These are phyloP conservation scores for Leishmania turanica DNA, from an alignment of 208 protist genomes.

Conservation along the genomic window DNA sequence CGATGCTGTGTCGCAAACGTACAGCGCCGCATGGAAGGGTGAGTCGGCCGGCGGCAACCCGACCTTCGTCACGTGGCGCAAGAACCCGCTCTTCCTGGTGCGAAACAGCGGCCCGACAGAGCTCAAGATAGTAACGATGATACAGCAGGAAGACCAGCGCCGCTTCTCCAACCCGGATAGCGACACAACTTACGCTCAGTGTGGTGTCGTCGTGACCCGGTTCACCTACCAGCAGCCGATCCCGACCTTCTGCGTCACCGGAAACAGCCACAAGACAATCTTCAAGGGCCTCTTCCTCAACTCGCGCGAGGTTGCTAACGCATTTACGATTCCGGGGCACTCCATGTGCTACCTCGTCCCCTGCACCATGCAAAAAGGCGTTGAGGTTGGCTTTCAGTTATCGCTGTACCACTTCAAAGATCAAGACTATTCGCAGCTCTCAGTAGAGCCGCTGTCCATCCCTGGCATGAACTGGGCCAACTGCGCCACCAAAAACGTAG, in stretches of 20 bases:
- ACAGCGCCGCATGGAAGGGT: conserved; percentile 50
- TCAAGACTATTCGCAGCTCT: conserved; percentile 45
- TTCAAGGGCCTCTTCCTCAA: conserved; percentile 83
- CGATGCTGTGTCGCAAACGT: conserved; percentile 37
- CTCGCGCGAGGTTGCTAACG: conserved; percentile 71
- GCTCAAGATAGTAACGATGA: conserved; percentile 41
- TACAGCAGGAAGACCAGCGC: conserved; percentile 73
- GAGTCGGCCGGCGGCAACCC: conserved; percentile 67
- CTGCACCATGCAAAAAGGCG: conserved; percentile 59
- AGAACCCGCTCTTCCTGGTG: conserved; percentile 78
- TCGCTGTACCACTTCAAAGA: conserved; percentile 50
- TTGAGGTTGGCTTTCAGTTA: conserved; percentile 48
- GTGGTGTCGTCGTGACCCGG: conserved; percentile 56
- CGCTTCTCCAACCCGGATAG: conserved; percentile 41
- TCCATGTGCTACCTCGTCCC: conserved; percentile 79
- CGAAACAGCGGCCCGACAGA: conserved; percentile 36
- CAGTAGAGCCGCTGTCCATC: conserved; percentile 42
- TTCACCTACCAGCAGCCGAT: conserved; percentile 36
- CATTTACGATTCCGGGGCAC: conserved; percentile 53
- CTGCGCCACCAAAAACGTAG: conserved; percentile 37
- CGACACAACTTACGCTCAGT: conserved; percentile 58
- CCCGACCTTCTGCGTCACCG: conserved; percentile 63
- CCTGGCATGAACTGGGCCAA: conserved; percentile 46
- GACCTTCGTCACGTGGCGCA: conserved; percentile 66
- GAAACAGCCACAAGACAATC: conserved; percentile 65